Conservation (phyloP, 2,329 filamentous ascomycete genomes). For the Monilinia aucupariae region DNA sequence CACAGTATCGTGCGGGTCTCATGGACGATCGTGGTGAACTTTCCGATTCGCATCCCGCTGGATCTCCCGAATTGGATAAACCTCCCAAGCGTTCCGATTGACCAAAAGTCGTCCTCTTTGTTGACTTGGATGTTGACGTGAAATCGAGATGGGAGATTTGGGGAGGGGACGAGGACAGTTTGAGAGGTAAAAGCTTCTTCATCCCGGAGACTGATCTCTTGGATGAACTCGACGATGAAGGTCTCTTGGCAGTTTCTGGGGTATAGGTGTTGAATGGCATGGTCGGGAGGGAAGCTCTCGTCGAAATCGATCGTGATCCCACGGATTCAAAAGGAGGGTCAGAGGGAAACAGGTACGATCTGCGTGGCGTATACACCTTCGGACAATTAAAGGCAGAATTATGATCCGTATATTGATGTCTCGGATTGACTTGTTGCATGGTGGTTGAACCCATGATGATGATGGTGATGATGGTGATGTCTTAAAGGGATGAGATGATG, state of each 20-base stretch:
- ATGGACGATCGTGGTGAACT: constrained; percentile 7
- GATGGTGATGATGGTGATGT: too few species aligned
- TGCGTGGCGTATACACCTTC: constrained; percentile 17
- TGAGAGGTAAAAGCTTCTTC: constrained; percentile 28
- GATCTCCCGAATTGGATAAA: not conserved
- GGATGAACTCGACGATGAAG: constrained; percentile 12
- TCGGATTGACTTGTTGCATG: constrained; percentile 3
- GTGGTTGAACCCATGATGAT: constrained; percentile 9
- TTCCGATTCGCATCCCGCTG: not conserved
- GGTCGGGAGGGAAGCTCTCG: constrained; percentile 15
- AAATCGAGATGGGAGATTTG: constrained; percentile 11
- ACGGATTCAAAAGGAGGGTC: constrained; percentile 13
- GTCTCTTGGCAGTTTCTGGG: constrained; percentile 7
- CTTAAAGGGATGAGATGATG: not conserved
- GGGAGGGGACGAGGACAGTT: constrained; percentile 23
- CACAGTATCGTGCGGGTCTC: constrained; percentile 22
- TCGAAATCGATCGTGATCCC: constrained; percentile 9
- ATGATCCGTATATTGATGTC: constrained; percentile 16
- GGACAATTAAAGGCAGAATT: constrained; percentile 10
- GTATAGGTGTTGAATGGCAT: constrained; percentile 17
- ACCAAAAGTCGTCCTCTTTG: constrained; percentile 14
- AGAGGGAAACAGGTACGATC: constrained; percentile 18
- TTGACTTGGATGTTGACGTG: constrained; percentile 9
- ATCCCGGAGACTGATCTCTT: constrained; percentile 29
- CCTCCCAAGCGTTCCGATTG: constrained; percentile 1